Conservation (phyloP, 352 stramenopile species). For the Pseudoperonospora humuli region DNA sequence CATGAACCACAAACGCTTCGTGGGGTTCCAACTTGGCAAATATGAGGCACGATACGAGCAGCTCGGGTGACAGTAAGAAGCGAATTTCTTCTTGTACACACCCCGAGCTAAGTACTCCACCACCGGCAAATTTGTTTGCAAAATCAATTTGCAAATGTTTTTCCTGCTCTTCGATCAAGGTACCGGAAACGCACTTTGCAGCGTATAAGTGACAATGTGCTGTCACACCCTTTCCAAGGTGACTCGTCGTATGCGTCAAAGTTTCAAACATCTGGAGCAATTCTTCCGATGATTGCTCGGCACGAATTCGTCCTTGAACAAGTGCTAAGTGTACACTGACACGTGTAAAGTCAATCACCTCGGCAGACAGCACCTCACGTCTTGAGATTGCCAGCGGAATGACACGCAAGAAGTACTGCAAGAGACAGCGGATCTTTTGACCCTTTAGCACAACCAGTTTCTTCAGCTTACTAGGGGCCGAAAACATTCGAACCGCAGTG, state of each 20-base stretch:
- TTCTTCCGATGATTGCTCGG: constrained; percentile 10
- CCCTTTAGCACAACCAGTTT: constrained; percentile 33
- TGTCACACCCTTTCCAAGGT: background rate
- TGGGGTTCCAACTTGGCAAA: constrained; percentile 54
- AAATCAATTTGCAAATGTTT: constrained; percentile 74
- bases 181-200: constrained; percentile 26
- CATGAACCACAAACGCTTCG: constrained; percentile 66
- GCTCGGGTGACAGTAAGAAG: constrained; percentile 64
- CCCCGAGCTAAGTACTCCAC: constrained; percentile 58
- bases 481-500: constrained; percentile 37
- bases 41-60: constrained; percentile 57
- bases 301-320: background rate
- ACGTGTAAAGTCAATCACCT: constrained; percentile 58
- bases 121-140: constrained; percentile 72
- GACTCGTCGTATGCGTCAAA: background rate
- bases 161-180: constrained; percentile 56
- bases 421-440: constrained; percentile 60
- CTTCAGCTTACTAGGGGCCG: constrained; percentile 13
- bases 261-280: constrained; percentile 13
- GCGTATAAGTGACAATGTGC: constrained; percentile 6
- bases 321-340: constrained; percentile 26
- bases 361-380: constrained; percentile 5
- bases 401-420: constrained; percentile 62
- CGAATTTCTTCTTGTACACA: constrained; percentile 84
- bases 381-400: constrained; percentile 25